These are phyloP conservation scores for Grosmannia clavigera DNA, from an alignment of 2,329 filamentous ascomycete genomes.

Conservation along the genomic window DNA sequence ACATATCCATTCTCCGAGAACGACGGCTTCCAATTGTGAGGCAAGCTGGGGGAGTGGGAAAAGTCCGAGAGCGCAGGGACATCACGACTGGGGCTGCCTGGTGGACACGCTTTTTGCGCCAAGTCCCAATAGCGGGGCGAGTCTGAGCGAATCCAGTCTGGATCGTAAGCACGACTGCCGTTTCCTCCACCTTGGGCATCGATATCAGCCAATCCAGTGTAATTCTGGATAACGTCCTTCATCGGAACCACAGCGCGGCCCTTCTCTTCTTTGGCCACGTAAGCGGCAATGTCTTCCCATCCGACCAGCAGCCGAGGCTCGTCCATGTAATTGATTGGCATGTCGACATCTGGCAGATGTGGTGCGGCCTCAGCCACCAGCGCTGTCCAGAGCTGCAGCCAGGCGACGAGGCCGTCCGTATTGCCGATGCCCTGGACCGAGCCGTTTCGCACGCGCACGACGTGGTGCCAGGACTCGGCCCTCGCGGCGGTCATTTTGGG, in stretches of 20 bases:
- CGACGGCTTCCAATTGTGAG: slow-evolving; percentile 11
- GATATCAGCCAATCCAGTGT: slow-evolving; percentile 26
- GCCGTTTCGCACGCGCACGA: slow-evolving; percentile 36
- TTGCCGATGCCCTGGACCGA: slow-evolving; percentile 27
- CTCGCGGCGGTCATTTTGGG: slow-evolving; percentile 20
- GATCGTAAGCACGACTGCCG: slow-evolving; percentile 25
- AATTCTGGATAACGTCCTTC: slow-evolving; percentile 29
- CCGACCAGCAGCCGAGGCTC: slow-evolving; percentile 50
- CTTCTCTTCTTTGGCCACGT: slow-evolving; percentile 34
- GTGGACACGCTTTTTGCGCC: slow-evolving; percentile 42
- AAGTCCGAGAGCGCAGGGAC: slow-evolving; percentile 26
- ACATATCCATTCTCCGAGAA: slow-evolving; percentile 32
- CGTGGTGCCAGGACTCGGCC: slow-evolving; percentile 30
- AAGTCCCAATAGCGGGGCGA: slow-evolving; percentile 45
- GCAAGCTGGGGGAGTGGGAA: slow-evolving; percentile 10
- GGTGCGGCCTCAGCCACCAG: slow-evolving; percentile 39
- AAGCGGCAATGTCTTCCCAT: slow-evolving; percentile 40
- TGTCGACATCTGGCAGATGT: slow-evolving; percentile 50
- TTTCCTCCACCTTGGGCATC: slow-evolving; percentile 16
- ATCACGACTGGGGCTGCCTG: slow-evolving; percentile 35
- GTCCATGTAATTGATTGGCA: slow-evolving; percentile 53
- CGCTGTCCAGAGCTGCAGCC: slow-evolving; percentile 34
- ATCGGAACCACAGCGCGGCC: slow-evolving; percentile 29
- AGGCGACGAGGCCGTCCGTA: slow-evolving; percentile 26
- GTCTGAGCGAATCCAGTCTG: slow-evolving; percentile 32